These are phyloP conservation scores for Cutaneotrichosporon sp. DNA, from an alignment of 1,284 basidiomycete genomes.

Conservation along the genomic window DNA sequence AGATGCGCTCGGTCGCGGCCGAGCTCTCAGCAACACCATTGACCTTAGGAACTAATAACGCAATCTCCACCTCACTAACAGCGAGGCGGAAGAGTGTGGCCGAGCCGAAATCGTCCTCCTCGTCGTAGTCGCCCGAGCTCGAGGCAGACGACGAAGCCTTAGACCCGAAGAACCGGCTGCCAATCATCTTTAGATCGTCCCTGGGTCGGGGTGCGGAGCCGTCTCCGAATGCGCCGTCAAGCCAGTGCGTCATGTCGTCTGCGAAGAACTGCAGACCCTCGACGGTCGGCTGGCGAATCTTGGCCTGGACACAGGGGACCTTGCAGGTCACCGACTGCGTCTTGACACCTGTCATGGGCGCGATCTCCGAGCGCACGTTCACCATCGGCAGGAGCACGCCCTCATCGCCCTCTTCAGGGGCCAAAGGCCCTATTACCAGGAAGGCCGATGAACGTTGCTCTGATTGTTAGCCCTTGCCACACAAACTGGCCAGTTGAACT, in stretches of 20 bases:
- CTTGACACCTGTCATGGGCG: constrained; percentile 23
- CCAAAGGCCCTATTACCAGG: constrained; percentile 44
- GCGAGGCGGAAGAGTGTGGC: constrained; percentile 37
- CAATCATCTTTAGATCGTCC: constrained; percentile 70
- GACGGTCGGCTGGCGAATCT: constrained; percentile 59
- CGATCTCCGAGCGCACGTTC: constrained; percentile 42
- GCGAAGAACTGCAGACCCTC: constrained; percentile 80
- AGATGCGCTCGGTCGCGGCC: constrained; percentile 27
- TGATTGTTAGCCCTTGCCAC: constrained; percentile 5
- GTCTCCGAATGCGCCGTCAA: constrained; percentile 55
- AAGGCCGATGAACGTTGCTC: constrained; percentile 43
- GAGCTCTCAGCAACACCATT: constrained; percentile 6
- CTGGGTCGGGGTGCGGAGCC: constrained; percentile 53
- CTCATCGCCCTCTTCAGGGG: constrained; percentile 39
- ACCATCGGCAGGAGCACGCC: constrained; percentile 51
- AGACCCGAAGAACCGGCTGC: constrained; percentile 74
- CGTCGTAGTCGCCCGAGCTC: constrained; percentile 49
- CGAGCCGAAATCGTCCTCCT: constrained; percentile 34
- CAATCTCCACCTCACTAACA: constrained; percentile 39
- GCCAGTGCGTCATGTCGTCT: constrained; percentile 73
- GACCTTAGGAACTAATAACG: constrained; percentile 35
- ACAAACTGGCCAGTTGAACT: constrained; percentile 8
- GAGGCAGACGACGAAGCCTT: constrained; percentile 55
- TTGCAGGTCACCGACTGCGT: constrained; percentile 48
- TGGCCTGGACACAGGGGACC: constrained; percentile 66